Evolutionary conservation across 179 eudicot genomes (phyloP).

Genomic region (Silene coronaria): DNA sequence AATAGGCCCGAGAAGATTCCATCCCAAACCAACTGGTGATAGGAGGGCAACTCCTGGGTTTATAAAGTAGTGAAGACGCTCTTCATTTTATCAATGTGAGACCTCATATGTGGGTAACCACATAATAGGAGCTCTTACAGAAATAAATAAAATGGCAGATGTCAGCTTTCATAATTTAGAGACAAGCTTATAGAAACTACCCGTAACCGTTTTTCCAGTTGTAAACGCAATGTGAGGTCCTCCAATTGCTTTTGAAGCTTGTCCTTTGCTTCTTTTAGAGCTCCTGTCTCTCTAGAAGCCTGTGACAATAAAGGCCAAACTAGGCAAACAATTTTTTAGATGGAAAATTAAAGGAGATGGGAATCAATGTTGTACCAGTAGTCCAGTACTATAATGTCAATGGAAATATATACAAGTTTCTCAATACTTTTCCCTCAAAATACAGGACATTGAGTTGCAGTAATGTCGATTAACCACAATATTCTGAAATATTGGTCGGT

Average conservation of each 20-base stretch:
- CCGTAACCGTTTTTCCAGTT: constrained; percentile 91
- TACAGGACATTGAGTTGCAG: no score
- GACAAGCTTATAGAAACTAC: constrained; percentile 33
- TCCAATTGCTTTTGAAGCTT: constrained; percentile 92
- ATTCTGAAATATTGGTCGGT: no score
- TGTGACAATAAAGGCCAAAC: constrained; percentile 20
- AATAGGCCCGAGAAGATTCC: neutral
- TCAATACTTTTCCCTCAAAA: no score
- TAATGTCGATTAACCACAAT: no score
- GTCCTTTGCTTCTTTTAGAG: constrained; percentile 92
- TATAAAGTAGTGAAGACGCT: neutral
- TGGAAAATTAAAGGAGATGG: neutral
- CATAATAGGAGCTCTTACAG: neutral
- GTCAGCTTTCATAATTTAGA: constrained; percentile 5
- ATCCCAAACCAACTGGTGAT: neutral
- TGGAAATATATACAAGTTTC: neutral
- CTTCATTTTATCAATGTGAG: neutral
- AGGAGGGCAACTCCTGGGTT: neutral
- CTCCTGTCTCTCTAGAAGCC: constrained; percentile 98
- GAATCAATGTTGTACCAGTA: constrained; percentile 8
- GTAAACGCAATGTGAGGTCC: constrained; percentile 91
- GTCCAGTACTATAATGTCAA: constrained; percentile 1
- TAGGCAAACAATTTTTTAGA: neutral
- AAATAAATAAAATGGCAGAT: neutral
- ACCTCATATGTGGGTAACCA: neutral